Base-by-base conservation (phyloP, 2,329 filamentous ascomycete genomes). In the Penicillium sclerotiorum region DNA sequence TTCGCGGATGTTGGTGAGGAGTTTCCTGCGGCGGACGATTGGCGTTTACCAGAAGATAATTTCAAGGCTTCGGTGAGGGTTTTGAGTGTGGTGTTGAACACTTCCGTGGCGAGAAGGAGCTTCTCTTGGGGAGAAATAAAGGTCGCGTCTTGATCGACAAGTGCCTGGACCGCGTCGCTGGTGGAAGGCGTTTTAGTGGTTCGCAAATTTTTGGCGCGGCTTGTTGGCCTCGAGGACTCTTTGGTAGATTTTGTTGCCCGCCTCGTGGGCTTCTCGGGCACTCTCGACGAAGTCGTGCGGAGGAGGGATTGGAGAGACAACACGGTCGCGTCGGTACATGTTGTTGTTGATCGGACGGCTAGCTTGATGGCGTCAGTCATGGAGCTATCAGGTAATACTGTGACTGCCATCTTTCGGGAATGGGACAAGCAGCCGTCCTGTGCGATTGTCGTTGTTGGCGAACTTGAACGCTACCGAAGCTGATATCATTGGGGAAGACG, bases 261-360 rank as follows among this genome's bases (percentile, higher is more conserved):
- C 49, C 58, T 64, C 20, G 56, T 47, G 33, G 49, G 52, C 43
- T 62, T 59, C 25, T 66, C 67, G 30, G 54, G 13, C 18, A 52
- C 36, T 47, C 63, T 64, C 36, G 61, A 47, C 21, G n/a, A n/a
- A n/a, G 62, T 20, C 22, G 58, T 57, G 52, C 68, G 65, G 47
- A 75, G 66, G 38, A 75, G 67, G 43, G 63, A 65, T 59, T 72
- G 69, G 54, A 74, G 66, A 43, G 70, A 65, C 48, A 65, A 59
- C 44, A 74, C 65, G 12, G 71, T 75, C 39, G 66, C 64, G 51
- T 64, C 61, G 36, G 80, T 81, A 68, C 81, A 85, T 58, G 76
- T 82, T 39, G 77, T 69, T 11, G 75, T 74, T 46, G 77, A 80
- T 53, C 77, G 71, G 55, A 84, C 70, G 35, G 80, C 80, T 52